These are phyloP conservation scores for Zymoseptoria ardabiliae DNA, from an alignment of 2,329 filamentous ascomycete species.

Conservation along the genomic window DNA sequence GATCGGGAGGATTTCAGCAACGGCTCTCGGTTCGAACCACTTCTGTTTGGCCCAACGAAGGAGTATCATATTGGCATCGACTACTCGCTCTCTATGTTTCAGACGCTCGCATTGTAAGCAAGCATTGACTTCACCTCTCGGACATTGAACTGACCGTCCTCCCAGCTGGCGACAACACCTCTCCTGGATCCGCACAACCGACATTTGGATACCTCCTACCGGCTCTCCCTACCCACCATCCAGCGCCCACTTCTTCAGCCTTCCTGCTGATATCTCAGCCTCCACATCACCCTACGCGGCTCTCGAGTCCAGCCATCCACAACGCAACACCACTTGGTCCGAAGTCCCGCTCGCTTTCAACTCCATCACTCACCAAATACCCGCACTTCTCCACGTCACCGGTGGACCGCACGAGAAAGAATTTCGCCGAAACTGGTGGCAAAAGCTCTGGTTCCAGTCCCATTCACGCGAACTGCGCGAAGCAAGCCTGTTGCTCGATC, in stretches of 20 bases:
- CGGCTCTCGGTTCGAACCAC: slow-evolving; percentile 40
- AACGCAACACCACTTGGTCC: slow-evolving; percentile 12
- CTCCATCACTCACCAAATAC: slow-evolving; percentile 21
- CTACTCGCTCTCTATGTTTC: slow-evolving; percentile 20
- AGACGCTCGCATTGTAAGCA: slow-evolving; percentile 22
- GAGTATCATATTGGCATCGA: slow-evolving; percentile 20
- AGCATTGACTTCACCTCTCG: too few relatives aligned
- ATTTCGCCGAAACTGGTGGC: slow-evolving; percentile 26
- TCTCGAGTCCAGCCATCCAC: slow-evolving; percentile 5
- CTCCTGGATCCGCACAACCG: slow-evolving; percentile 32
- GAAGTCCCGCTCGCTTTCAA: slow-evolving; percentile 23
- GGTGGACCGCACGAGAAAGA: slow-evolving; percentile 21
- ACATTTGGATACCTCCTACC: slow-evolving; percentile 15
- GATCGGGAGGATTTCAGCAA: slow-evolving; percentile 18
- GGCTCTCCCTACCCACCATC: neutral
- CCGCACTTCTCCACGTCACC: slow-evolving; percentile 24
- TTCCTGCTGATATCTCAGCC: slow-evolving; percentile 18
- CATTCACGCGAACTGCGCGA: slow-evolving; percentile 17
- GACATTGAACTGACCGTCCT: neutral
- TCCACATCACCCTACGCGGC: slow-evolving; percentile 20
- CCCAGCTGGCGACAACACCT: slow-evolving; percentile 22
- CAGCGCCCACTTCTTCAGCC: slow-evolving; percentile 12
- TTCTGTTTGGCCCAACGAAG: slow-evolving; percentile 11
- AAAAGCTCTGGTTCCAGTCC: slow-evolving; percentile 26
- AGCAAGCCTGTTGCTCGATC: slow-evolving; percentile 11